Percentiles rank a stretch among this genome's conserved stretches.
phyloP scores from a whole-genome alignment of 1,284 basidiomycete species.

The Microbotryum saponariae region DNA sequence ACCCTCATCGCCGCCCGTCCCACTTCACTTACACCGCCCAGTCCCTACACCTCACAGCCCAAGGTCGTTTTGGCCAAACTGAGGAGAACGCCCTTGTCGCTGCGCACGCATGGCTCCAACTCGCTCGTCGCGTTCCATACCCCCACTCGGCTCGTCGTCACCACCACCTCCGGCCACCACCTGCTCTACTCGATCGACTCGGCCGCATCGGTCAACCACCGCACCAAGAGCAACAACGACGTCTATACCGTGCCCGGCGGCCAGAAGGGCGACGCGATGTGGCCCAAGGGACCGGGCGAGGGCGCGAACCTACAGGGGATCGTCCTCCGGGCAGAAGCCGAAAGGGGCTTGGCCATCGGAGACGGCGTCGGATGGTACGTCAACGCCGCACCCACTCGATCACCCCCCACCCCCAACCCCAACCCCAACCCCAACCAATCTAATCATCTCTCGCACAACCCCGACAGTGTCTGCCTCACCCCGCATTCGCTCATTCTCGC shows the following conservation, averaged over 20 bases:
- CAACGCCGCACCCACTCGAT: too few relatives aligned
- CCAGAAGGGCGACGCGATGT: slow-evolving; percentile 7
- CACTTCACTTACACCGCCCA: too few relatives aligned
- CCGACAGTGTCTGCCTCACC: slow-evolving; percentile 27
- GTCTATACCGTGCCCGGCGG: slow-evolving; percentile 28
- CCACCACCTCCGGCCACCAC: slow-evolving; percentile 26
- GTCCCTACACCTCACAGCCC: slow-evolving; percentile 8
- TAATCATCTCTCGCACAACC: neutral
- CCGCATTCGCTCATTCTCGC: slow-evolving; percentile 26
- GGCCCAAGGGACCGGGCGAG: slow-evolving; percentile 26
- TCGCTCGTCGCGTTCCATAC: slow-evolving; percentile 17
- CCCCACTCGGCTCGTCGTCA: slow-evolving; percentile 15
- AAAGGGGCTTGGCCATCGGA: slow-evolving; percentile 18
- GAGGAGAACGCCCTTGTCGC: slow-evolving; percentile 18
- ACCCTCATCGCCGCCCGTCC: too few relatives aligned
- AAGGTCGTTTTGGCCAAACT: slow-evolving; percentile 32
- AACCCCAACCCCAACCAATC: too few relatives aligned
- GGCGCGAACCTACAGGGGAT: slow-evolving; percentile 16
- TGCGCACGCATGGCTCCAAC: slow-evolving; percentile 29
- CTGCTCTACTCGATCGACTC: slow-evolving; percentile 23
- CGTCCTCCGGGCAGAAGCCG: slow-evolving; percentile 13
- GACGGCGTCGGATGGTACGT: slow-evolving; percentile 26
- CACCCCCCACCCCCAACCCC: too few relatives aligned
- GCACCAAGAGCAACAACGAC: neutral
- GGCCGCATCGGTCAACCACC: neutral